Conservation (phyloP, 345 rosid genomes). For the Syzygium aromaticum region DNA sequence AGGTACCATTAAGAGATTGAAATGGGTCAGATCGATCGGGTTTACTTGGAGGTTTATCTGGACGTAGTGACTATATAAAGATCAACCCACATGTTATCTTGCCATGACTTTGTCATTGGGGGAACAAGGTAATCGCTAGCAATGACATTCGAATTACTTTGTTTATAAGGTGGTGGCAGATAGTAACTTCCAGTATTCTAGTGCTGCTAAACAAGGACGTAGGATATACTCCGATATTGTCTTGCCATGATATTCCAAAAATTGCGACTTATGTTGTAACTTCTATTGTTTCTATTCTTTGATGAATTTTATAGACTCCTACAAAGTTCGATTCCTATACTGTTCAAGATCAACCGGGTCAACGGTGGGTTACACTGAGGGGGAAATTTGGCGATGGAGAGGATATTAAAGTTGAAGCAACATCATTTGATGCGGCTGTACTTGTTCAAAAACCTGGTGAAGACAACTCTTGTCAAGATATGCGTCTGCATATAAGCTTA, state of each 20-base stretch:
- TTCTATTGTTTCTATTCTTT: neutral
- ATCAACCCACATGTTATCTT: neutral
- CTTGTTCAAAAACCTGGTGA: slow-evolving; percentile 32
- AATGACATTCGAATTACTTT: neutral
- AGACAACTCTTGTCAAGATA: slow-evolving; percentile 34
- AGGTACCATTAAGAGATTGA: neutral
- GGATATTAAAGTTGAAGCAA: slow-evolving; percentile 42
- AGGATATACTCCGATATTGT: neutral
- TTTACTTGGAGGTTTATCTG: neutral
- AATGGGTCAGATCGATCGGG: neutral
- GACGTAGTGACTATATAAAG: neutral
- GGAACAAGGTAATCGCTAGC: neutral
- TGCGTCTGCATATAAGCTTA: slow-evolving; percentile 49
- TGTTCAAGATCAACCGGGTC: slow-evolving; percentile 49
- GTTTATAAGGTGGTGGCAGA: neutral
- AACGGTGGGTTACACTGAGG: slow-evolving; percentile 47
- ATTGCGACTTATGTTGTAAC: neutral
- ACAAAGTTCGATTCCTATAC: slow-evolving; percentile 42
- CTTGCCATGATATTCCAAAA: neutral
- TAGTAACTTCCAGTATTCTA: neutral
- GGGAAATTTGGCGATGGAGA: slow-evolving; percentile 31
- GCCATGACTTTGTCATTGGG: neutral
- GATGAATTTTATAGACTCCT: slow-evolving; percentile 25
- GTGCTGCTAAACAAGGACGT: neutral
- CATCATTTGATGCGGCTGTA: slow-evolving; percentile 61